phyloP scores from a whole-genome alignment of 148 eudicot genomes.

The Silene latifolia region DNA sequence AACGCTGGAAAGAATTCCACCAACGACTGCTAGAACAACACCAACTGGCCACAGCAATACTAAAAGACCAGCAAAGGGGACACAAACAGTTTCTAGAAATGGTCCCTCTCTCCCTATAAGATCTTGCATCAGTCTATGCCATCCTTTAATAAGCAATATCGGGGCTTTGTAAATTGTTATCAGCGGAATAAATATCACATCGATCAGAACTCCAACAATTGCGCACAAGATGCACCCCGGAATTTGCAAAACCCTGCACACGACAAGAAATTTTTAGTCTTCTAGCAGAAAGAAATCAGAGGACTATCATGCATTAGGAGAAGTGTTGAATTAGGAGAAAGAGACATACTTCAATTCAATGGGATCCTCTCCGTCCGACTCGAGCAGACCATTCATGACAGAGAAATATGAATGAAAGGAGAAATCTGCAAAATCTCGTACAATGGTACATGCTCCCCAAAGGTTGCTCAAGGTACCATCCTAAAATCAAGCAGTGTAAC shows the following conservation, averaged over 20 bases:
- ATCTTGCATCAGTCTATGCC: constrained; percentile 29
- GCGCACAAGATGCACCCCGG: constrained; percentile 35
- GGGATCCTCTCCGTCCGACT: constrained; percentile 28
- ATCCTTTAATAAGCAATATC: constrained; percentile 31
- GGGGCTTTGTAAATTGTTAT: constrained; percentile 36
- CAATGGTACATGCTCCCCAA: constrained; percentile 36
- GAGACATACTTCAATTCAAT: constrained; percentile 33
- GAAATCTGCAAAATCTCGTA: constrained; percentile 34
- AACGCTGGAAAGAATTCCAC: constrained; percentile 28
- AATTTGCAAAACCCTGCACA: constrained; percentile 25
- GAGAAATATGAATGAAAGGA: constrained; percentile 36
- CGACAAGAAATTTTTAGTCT: neutral
- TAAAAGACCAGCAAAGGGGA: constrained; percentile 33
- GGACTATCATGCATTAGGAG: neutral
- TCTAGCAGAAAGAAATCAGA: neutral
- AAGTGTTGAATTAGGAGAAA: neutral
- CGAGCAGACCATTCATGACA: constrained; percentile 33
- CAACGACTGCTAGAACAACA: constrained; percentile 27
- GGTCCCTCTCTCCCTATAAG: constrained; percentile 39
- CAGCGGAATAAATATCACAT: constrained; percentile 29
- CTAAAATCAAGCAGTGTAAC: constrained; percentile 15
- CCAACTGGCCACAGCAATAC: constrained; percentile 31
- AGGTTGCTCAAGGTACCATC: constrained; percentile 35
- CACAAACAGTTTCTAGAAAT: constrained; percentile 36
- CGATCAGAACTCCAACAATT: constrained; percentile 21